Base-by-base conservation (phyloP, 345 rosid genomes). In the Eucalyptus polyanthemos region DNA sequence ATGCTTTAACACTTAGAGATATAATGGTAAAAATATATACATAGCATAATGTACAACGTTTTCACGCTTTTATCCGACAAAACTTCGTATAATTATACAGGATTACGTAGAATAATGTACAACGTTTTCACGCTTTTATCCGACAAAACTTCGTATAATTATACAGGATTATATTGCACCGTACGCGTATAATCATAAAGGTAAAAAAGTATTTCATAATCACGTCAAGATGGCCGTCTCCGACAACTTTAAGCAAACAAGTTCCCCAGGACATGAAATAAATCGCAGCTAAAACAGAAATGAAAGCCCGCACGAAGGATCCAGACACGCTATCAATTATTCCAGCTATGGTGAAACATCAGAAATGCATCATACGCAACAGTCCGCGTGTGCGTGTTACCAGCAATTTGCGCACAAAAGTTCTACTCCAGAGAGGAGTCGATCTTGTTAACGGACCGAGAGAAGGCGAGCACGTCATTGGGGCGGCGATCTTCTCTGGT, bases 341-440 rank as follows among this genome's bases (percentile, higher is more conserved):
- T 37, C 45, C 11, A 37, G 81, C 45, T 72, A 17, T 2, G 45
- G 45, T 72, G 81, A 34, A 34, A 72, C 40, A 37, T 72, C 81
- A 10, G 25, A 72, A 72, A 72, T 17, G 22, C 21, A 37, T 17
- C 4, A 72, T 12, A 17, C 25, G 81, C 45, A 34, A 5, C 25
- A 5, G 44, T 37, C 81, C 37, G 9, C 37, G 37, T 0, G 10
- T 6, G 37, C 37, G 21, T 65, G 76, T n/a, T 37, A 17, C 25
- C 45, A 31, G 81, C 11, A 72, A 72, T 5, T 72, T 72, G 45
- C 21, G 50, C 25, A 29, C 47, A 44, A 31, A 42, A n/a, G 31
- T 42, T 80, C 86, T 87, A 91, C 86, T 92, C 90, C 29, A 92
- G 92, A 6, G 93, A 92, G 44, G 94, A 92, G 85, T 93, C 90